Base-by-base conservation (phyloP, 805 yeast species). In the Candida maesae region DNA sequence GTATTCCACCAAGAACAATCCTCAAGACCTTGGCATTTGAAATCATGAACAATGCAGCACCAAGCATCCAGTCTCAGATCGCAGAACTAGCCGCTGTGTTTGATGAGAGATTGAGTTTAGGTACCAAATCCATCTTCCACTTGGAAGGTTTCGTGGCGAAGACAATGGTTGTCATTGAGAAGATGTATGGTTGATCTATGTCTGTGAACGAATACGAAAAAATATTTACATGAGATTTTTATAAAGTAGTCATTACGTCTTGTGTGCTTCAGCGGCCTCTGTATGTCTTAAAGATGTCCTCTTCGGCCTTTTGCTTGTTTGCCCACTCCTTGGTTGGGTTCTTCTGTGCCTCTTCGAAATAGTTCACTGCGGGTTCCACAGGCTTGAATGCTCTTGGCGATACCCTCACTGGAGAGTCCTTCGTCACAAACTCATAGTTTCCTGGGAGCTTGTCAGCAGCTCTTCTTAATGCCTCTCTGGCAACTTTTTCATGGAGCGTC, bases 371-470 rank as follows among this genome's bases (percentile, higher is more conserved):
- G 14, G 64, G 68, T 1, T 74, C 73, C 6, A 35, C 38, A 23
- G 66, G 68, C 31, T 71, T 73, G 39, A 81, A 78, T 24, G 71
- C 58, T 33, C 75, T 73, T 44, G 85, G 67, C 17, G 96, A 87
- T 12, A 82, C 81, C 67, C 95, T 80, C 25, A 89, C 78, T 44
- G 76, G 66, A 29, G 84, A 71, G 18, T 74, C 73, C 50, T 65
- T 71, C 41, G 78, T 78, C 32, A 91, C 78, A 56, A 91, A 83
- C 66, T 91, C 98, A 66, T 82, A 90, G 36, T 79, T 74, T 13
- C 98, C 98, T 0, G 99, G 99, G 42, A 93, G 73, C 60, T 91
- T 91, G 47, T 81, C 88, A 32, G 91, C 83, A 5, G 96, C 96
- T 62, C 88, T 84, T 62, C 95, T 76, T 55, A 84, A 75, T 0